Base-by-base conservation (phyloP, 2,329 filamentous ascomycete species). In the Nemania sp. region DNA sequence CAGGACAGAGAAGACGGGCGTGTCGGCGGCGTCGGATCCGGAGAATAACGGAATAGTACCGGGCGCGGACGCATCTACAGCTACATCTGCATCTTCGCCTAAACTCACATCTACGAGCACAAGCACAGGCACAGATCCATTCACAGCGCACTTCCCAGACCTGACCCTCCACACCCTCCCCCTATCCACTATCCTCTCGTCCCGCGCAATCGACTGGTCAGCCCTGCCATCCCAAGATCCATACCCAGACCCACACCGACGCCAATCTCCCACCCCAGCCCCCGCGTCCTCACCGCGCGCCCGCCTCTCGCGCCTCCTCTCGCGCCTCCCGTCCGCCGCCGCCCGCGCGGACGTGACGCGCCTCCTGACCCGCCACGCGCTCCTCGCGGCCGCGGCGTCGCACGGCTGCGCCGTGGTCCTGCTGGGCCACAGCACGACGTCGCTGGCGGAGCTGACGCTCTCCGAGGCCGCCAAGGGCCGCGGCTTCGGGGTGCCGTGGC, bases 401-500 rank as follows among this genome's bases (percentile, higher is more conserved):
- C 77, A 82, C 29, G 77, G 72, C 12, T 95, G 88, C 73, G 84
- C 89, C 65, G 87, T 87, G 12, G 82, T 98, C 43, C 77, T 98
- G 1, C 89, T 95, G 75, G 93, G 91, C 20, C 88, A 94, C 76
- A 96, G 87, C 66, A 97, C 95, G 18, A 97, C 92, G 5, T 86
- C 88, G 15, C 86, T 99, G 32, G 94, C 95, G 3, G 91, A 94
- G 67, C 87, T 91, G 70, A 91, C 92, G 0, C 84, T 99, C 13
- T 83, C 91, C 6, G 91, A 95, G 76, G 92, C 94, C 2, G 92
- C 94, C 21, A 97, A 97, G 76, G 95, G 95, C 1, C 85, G 94
- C 50, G 95, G 94, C 0, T 92, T 89, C 67, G 86, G 90, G 4
- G 78, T 98, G 18, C 91, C 93, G 1, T 94, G 89, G 87, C 86